These are phyloP conservation scores for Beauveria sp. DNA, from an alignment of 2,329 filamentous ascomycete species.

Conservation along the genomic window DNA sequence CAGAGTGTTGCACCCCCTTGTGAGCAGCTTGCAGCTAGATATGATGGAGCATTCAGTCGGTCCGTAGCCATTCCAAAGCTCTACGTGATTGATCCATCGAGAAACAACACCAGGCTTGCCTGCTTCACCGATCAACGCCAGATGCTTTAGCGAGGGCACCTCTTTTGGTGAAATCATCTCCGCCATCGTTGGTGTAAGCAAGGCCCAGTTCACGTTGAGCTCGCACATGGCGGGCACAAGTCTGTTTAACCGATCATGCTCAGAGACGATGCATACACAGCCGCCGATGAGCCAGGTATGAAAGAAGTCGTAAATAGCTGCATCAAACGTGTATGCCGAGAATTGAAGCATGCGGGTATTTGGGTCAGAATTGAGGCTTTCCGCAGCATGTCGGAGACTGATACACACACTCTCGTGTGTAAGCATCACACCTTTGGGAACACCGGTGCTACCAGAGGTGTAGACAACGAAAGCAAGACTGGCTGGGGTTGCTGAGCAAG, in stretches of 20 bases:
- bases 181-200: slow-evolving; percentile 14
- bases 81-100: slow-evolving; percentile 18
- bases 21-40: neutral
- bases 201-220: neutral
- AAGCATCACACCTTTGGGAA: neutral
- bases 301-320: neutral
- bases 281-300: neutral
- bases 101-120: slow-evolving; percentile 25
- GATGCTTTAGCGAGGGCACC: neutral
- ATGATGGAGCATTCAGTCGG: slow-evolving; percentile 32
- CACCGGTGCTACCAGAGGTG: neutral
- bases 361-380: neutral
- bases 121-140: slow-evolving; percentile 14
- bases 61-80: slow-evolving; percentile 33
- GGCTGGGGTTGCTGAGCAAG: neutral
- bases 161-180: neutral
- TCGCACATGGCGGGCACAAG: neutral
- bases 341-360: slow-evolving; percentile 7
- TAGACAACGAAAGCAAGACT: neutral
- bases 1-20: neutral
- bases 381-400: neutral
- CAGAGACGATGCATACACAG: neutral
- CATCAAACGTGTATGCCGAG: slow-evolving; percentile 10
- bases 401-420: slow-evolving; percentile 4
- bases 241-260: neutral